Evolutionary conservation across 2,329 filamentous ascomycete species (phyloP).

Genomic region (Aspergillus ustus): DNA sequence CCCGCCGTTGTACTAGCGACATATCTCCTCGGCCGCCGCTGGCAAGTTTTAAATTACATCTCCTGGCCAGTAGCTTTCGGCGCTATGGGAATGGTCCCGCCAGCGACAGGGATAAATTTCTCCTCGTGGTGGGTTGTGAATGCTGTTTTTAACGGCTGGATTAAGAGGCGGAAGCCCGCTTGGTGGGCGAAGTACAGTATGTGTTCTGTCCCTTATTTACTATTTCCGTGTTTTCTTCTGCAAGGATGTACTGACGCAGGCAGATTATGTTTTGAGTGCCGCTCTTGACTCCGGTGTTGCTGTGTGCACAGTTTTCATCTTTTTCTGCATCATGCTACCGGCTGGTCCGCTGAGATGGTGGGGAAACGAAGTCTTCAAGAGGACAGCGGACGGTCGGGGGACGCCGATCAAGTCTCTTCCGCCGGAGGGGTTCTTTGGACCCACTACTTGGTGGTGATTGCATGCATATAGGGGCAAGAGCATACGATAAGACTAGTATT

Average conservation of each 20-base stretch:
- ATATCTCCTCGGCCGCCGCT: conserved; percentile 61
- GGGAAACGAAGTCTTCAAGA: conserved; percentile 45
- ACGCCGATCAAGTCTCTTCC: conserved; percentile 39
- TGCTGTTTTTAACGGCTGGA: conserved; percentile 51
- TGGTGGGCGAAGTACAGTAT: conserved; percentile 56
- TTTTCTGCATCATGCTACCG: conserved; percentile 50
- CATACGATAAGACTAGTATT: neutral
- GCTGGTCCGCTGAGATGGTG: conserved; percentile 47
- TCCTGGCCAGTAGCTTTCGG: conserved; percentile 72
- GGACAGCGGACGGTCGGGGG: conserved; percentile 49
- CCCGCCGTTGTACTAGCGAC: conserved; percentile 65
- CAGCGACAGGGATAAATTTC: conserved; percentile 72
- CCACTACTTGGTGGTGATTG: conserved; percentile 32
- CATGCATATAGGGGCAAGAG: neutral
- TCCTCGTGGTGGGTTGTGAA: conserved; percentile 66
- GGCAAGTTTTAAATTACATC: conserved; percentile 68
- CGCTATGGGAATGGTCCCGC: conserved; percentile 66
- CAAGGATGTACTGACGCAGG: conserved; percentile 13
- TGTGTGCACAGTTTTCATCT: conserved; percentile 49
- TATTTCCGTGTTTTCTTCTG: neutral
- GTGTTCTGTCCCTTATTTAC: conserved; percentile 9
- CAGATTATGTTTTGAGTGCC: conserved; percentile 51
- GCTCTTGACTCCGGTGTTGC: conserved; percentile 50
- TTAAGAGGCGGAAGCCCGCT: conserved; percentile 49
- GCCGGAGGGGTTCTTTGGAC: conserved; percentile 36